phyloP scores from a whole-genome alignment of 371 early-diverging fungal species.

The Mortierella sp. region DNA sequence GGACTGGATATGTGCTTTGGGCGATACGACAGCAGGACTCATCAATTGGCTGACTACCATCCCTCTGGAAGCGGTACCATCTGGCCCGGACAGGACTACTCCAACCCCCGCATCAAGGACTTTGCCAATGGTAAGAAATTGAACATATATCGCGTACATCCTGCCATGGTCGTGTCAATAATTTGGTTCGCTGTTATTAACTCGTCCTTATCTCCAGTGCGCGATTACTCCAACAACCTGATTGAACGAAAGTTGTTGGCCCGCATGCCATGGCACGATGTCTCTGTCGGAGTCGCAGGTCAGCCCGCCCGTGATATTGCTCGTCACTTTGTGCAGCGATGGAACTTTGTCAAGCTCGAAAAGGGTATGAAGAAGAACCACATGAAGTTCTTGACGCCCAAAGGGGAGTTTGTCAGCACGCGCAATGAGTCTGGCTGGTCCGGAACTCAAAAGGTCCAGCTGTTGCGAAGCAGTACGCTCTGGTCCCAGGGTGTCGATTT shows the following conservation, averaged over 20 bases:
- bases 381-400: conserved; percentile 83
- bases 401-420: conserved; percentile 82
- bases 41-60: conserved; percentile 82
- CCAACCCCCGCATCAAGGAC: conserved; percentile 93
- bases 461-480: conserved; percentile 75
- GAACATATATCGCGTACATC: too few relatives aligned
- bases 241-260: conserved; percentile 60
- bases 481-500: conserved; percentile 78
- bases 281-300: conserved; percentile 64
- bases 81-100: conserved; percentile 92
- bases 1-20: conserved; percentile 96
- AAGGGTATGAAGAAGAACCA: conserved; percentile 74
- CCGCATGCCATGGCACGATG: conserved; percentile 98
- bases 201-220: conserved; percentile 27
- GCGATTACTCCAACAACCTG: conserved; percentile 33
- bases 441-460: conserved; percentile 77
- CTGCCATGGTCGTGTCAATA: neutral
- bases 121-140: conserved; percentile 75
- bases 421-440: conserved; percentile 76
- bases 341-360: conserved; percentile 87
- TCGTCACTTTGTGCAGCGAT: conserved; percentile 93
- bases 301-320: conserved; percentile 89
- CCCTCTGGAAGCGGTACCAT: conserved; percentile 62
- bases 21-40: conserved; percentile 88
- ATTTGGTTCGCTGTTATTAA: neutral